Conservation (phyloP, 2,329 filamentous ascomycete genomes). For the Stagonosporopsis rhizophila region DNA sequence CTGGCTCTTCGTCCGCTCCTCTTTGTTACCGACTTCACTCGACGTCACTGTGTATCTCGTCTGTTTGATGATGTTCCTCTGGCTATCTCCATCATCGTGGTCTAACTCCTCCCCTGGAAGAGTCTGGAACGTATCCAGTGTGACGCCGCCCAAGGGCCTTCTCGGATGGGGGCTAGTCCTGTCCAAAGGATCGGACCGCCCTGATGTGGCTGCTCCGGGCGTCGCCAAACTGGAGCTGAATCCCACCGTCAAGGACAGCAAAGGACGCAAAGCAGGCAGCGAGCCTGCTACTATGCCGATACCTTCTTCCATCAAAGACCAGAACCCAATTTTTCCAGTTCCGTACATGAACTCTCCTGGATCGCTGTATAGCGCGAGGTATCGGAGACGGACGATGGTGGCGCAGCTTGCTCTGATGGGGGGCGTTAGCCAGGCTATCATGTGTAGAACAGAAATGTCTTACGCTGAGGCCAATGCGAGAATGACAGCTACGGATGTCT, state of each 20-base stretch:
- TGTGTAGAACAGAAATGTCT: constrained; percentile 22
- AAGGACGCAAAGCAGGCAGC: constrained; percentile 53
- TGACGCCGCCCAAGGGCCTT: constrained; percentile 17
- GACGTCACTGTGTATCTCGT: constrained; percentile 33
- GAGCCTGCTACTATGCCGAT: constrained; percentile 57
- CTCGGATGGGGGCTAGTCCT: constrained; percentile 1
- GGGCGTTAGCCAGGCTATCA: constrained; percentile 1
- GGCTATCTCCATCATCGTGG: constrained; percentile 32
- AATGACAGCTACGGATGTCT: constrained; percentile 50
- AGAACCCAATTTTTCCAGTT: constrained; percentile 53
- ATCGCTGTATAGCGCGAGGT: constrained; percentile 51
- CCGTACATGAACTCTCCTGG: constrained; percentile 51
- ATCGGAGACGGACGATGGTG: constrained; percentile 53
- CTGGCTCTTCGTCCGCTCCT: constrained; percentile 1
- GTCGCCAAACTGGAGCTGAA: constrained; percentile 25
- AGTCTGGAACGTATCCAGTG: constrained; percentile 28
- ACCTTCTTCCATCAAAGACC: constrained; percentile 56
- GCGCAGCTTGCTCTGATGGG: constrained; percentile 45
- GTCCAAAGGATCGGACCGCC: constrained; percentile 18
- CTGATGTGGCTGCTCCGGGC: constrained; percentile 28
- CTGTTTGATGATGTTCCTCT: constrained; percentile 52
- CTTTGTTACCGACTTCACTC: background rate
- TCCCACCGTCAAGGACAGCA: constrained; percentile 41
- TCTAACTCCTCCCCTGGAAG: constrained; percentile 22
- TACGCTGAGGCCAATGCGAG: constrained; percentile 53